These are phyloP conservation scores for Pyrus hybrid DNA, from an alignment of 331 rosid genomes.

Conservation along the genomic window DNA sequence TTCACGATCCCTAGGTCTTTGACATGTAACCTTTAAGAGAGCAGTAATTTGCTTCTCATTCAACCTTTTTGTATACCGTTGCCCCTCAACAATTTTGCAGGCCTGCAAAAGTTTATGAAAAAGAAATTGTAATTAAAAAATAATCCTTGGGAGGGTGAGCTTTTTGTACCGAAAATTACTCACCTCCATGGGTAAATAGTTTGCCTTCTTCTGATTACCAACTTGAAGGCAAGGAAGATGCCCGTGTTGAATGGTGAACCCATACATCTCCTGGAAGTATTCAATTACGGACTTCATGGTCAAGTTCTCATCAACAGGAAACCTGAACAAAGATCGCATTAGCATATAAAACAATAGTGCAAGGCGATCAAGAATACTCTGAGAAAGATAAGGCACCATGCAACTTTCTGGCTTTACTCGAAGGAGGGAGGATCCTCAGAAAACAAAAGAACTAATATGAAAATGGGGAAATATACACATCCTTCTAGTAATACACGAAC, in stretches of 20 bases:
- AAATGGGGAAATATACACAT: neutral
- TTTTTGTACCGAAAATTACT: neutral
- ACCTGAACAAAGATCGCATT: constrained; percentile 39
- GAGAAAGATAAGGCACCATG: neutral
- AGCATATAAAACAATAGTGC: neutral
- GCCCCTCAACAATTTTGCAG: constrained; percentile 96
- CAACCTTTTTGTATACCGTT: constrained; percentile 81
- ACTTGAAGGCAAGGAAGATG: constrained; percentile 99
- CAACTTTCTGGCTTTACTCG: neutral
- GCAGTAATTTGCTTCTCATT: constrained; percentile 92
- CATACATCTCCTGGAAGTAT: constrained; percentile 98
- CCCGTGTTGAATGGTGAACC: constrained; percentile 76
- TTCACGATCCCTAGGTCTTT: constrained; percentile 92
- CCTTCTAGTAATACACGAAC: neutral
- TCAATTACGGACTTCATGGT: constrained; percentile 97
- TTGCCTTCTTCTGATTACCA: constrained; percentile 98
- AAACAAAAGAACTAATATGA: neutral
- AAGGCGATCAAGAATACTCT: neutral
- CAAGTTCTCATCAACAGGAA: constrained; percentile 90
- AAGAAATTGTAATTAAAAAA: neutral
- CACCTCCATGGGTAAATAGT: constrained; percentile 98
- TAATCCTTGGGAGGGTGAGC: neutral
- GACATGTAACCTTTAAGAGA: constrained; percentile 81
- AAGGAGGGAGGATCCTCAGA: neutral
- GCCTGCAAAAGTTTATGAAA: constrained; percentile 37